Base-by-base conservation (phyloP, 2,329 filamentous ascomycete species). In the Epichloe brachyelytri region DNA sequence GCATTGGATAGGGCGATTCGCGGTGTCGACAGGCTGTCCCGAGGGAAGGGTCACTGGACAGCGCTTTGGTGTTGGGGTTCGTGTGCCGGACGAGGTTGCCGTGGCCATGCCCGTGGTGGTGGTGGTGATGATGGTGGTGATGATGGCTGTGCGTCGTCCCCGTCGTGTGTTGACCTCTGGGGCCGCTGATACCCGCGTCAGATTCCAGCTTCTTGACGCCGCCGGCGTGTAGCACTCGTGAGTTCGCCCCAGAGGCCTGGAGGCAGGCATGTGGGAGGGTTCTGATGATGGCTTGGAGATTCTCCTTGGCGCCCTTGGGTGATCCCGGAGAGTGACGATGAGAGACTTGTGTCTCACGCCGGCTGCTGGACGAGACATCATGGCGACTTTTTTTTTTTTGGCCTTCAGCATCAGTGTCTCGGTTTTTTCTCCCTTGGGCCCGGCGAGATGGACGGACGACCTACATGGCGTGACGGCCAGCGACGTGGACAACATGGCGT, bases 331-430 rank as follows among this genome's bases (percentile, higher is more conserved):
- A 0, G 93, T 98, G 55, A 96, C 70, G 22, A 98, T 85, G 49
- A 98, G 68, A 1, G 88, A 84, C 54, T 81, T 82, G 55, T 91
- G 83, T 34, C 93, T 77, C 3, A 95, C 82, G 3, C 93, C 93
- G 20, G 93, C 93, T 12, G 94, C 86, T 4, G 93, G 93, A 44
- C 93, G 80, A 48, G 93, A 87, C 93, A 98, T 98, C 72, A 95
- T 84, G 43, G 93, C 93, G 69, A 98, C 89, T 95, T 52, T 5
- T 34, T 7, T 12, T 8, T 26, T 17, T 50, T 46, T 51, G 43
- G 26, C 26, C 10, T 30, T 30, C 8, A 30, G 26, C 26, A 11
- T 30, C 8, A 30, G 26, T 30, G 26, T 30, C 26, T 30, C n/a
- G 12, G 22, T 26, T 7, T 30, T 1, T 33, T 14, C n/a, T 17